These are phyloP conservation scores for Massarina eburnea DNA, from an alignment of 2,329 filamentous ascomycete species.

Conservation along the genomic window DNA sequence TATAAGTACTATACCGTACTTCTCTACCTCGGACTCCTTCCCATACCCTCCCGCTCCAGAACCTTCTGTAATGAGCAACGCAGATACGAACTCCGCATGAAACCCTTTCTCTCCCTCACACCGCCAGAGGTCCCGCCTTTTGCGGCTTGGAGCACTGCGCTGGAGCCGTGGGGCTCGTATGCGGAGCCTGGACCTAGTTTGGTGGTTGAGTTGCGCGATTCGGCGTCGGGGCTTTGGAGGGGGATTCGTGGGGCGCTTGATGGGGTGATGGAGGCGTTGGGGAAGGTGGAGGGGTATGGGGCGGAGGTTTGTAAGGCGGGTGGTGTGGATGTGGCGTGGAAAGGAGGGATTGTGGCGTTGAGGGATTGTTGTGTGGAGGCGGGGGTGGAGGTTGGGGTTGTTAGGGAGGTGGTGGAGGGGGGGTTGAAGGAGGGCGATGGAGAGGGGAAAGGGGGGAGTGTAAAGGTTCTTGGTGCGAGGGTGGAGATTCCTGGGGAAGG, in stretches of 20 bases:
- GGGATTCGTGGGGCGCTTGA: constrained; percentile 32
- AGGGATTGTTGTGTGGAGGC: constrained; percentile 37
- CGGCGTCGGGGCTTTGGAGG: constrained; percentile 19
- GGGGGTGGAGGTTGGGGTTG: constrained; percentile 30
- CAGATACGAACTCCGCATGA: constrained; percentile 84
- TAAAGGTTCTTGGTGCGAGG: constrained; percentile 22
- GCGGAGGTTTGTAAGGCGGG: constrained; percentile 33
- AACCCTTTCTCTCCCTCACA: constrained; percentile 71
- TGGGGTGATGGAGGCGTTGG: constrained; percentile 38
- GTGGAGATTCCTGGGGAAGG: constrained; percentile 42
- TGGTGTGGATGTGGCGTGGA: constrained; percentile 44
- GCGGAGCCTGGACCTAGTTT: constrained; percentile 11
- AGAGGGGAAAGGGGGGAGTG: neutral
- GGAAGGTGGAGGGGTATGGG: constrained; percentile 40
- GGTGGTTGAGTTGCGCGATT: constrained; percentile 8
- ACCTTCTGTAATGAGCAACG: constrained; percentile 67
- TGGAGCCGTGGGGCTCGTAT: constrained; percentile 36
- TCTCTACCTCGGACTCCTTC: constrained; percentile 58
- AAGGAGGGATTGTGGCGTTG: constrained; percentile 33
- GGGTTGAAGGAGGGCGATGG: constrained; percentile 5
- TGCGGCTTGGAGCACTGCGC: constrained; percentile 56
- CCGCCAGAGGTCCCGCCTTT: constrained; percentile 68
- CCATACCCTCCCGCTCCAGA: constrained; percentile 53
- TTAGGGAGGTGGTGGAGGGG: constrained; percentile 19
- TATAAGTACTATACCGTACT: constrained; percentile 66